Base-by-base conservation (phyloP, 495 filamentous ascomycete genomes). In the Acidomyces sp. region DNA sequence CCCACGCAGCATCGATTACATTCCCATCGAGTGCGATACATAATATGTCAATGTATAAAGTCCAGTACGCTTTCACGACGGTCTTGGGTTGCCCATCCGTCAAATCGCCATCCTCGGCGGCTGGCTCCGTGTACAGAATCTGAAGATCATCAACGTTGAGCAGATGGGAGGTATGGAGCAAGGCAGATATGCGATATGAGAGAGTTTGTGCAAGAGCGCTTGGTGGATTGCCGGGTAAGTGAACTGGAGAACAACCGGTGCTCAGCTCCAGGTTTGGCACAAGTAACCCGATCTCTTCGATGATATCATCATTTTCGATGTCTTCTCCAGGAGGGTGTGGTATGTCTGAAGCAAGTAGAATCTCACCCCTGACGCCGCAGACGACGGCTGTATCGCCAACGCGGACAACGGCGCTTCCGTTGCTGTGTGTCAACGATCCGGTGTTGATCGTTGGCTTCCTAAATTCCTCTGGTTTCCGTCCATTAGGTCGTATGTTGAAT, bases 201-300 rank as follows among this genome's bases (percentile, higher is more conserved):
- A 94, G 63, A 5, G 80, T 77, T 67, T 97, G 90, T 17, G 86
- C 87, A 6, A 86, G 65, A 1, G 75, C 67, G 0, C 74, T 76
- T 0, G 90, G 90, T 23, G 52, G 39, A 12, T 77, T 74, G 37
- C 87, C 84, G 0, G 90, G 86, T 18, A 93, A 68, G 55, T 85
- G 82, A 21, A 78, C 73, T 0, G 87, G 84, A 6, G 84, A 78
- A 57, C 83, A 93, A 7, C 90, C 90, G 7, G 90, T 96, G 21
- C 75, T 66, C 19, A 97, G 62, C 49, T 94, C 90, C 19, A 96
- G 66, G 54, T 97, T 96, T 3, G 90, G 92, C 9, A 97, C 90
- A 6, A 96, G 64, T 22, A 97, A 63, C 41, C 78, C 74, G 50
- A 82, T 54, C 25, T 68, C 63, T 55, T 70, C 59, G 23, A 80